Conservation (phyloP, 805 yeast genomes). For the Nakazawaea laoshanensis region DNA sequence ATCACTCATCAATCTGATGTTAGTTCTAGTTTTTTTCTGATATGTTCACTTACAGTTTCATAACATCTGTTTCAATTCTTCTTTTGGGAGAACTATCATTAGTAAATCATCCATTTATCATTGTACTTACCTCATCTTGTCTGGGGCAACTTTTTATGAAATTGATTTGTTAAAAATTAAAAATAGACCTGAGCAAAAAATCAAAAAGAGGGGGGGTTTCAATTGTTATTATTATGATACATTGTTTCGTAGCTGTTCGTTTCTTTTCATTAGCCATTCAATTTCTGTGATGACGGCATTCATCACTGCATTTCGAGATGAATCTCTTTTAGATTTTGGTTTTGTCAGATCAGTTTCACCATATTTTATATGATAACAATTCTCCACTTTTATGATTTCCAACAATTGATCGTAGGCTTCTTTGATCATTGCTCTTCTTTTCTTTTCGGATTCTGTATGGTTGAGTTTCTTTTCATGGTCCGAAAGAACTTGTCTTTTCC, state of each 20-base stretch:
- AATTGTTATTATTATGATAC: not conserved
- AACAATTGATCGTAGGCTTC: slow-evolving; percentile 26
- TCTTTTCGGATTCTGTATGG: slow-evolving; percentile 30
- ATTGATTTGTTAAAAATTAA: slow-evolving; percentile 7
- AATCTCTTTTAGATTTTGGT: slow-evolving; percentile 6
- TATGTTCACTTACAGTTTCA: slow-evolving; percentile 63
- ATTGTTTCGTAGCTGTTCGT: slow-evolving; percentile 12
- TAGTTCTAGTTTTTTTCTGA: slow-evolving; percentile 4
- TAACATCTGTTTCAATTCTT: slow-evolving; percentile 90
- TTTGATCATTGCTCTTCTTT: slow-evolving; percentile 26
- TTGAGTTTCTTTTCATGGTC: slow-evolving; percentile 25
- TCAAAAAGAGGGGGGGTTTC: no score
- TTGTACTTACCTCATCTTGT: slow-evolving; percentile 8
- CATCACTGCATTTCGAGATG: slow-evolving; percentile 18
- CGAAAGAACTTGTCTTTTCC: slow-evolving; percentile 13
- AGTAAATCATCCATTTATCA: not conserved
- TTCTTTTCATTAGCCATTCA: slow-evolving; percentile 15
- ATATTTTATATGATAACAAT: slow-evolving; percentile 7
- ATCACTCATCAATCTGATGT: slow-evolving; percentile 69
- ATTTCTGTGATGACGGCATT: slow-evolving; percentile 19
- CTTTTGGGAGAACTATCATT: slow-evolving; percentile 51
- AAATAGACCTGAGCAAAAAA: no score
- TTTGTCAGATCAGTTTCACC: not conserved
- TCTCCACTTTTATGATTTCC: slow-evolving; percentile 4
- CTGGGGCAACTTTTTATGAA: not conserved